Evolutionary conservation across 176 grass and related monocot genomes (phyloP).

Genomic region (Ampelocalamus luodianensis): DNA sequence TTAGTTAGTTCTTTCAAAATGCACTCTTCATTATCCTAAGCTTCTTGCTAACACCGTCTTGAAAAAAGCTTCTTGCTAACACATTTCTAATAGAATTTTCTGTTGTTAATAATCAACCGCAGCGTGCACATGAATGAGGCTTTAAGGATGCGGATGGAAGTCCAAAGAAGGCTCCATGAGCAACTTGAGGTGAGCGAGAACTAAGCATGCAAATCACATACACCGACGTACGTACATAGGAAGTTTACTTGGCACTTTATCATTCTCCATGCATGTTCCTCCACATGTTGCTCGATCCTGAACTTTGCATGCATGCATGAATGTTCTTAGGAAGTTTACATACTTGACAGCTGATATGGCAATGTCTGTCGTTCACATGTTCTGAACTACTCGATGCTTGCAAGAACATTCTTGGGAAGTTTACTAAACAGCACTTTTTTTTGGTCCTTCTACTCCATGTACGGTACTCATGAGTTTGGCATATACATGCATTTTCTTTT

Average conservation of each 20-base stretch:
- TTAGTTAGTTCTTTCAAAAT: background rate
- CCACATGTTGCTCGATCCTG: slow-evolving; percentile 18
- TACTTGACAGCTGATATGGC: slow-evolving; percentile 8
- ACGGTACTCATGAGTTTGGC: slow-evolving; percentile 38
- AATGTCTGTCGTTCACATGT: slow-evolving; percentile 21
- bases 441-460: background rate
- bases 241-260: slow-evolving; percentile 43
- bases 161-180: slow-evolving; percentile 87
- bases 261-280: slow-evolving; percentile 3
- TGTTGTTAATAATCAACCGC: slow-evolving; percentile 49
- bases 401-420: slow-evolving; percentile 54
- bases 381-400: slow-evolving; percentile 8
- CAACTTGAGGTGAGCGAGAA: slow-evolving; percentile 71
- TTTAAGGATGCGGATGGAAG: slow-evolving; percentile 90
- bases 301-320: slow-evolving; percentile 34
- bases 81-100: background rate
- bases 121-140: slow-evolving; percentile 75
- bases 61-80: background rate
- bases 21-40: background rate
- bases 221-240: slow-evolving; percentile 24
- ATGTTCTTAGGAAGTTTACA: slow-evolving; percentile 45
- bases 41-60: background rate
- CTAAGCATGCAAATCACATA: background rate
- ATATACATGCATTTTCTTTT: slow-evolving; percentile 41
- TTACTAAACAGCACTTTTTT: slow-evolving; percentile 44